Percentiles rank a stretch among this genome's conserved stretches.
Conservation (phyloP, 768 basidiomycete species). For the Panellus pusillus region DNA sequence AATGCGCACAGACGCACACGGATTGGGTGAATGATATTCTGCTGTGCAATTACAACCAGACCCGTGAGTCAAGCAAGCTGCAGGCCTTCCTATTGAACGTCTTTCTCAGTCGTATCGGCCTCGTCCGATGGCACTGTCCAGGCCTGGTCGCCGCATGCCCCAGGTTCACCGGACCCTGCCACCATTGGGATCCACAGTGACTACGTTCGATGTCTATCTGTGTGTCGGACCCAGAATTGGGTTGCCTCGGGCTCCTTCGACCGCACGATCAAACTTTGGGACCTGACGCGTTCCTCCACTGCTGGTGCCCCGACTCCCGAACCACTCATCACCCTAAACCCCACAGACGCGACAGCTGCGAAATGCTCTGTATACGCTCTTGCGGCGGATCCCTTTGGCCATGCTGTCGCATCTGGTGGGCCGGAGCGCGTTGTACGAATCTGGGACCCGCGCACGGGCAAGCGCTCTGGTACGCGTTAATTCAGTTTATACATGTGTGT, state of each 20-base stretch:
- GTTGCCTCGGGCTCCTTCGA: constrained; percentile 94
- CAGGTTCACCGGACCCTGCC: constrained; percentile 57
- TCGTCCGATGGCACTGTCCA: constrained; percentile 96
- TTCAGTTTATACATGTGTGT: not conserved
- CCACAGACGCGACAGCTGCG: constrained; percentile 63
- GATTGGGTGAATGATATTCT: constrained; percentile 98
- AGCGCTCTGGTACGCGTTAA: constrained; percentile 48
- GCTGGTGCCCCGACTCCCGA: constrained; percentile 31
- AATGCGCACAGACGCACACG: constrained; percentile 84
- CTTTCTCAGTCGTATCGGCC: constrained; percentile 72
- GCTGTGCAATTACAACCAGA: constrained; percentile 90
- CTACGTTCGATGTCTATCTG: constrained; percentile 79
- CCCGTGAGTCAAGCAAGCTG: constrained; percentile 44
- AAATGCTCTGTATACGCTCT: constrained; percentile 80
- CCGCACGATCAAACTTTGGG: constrained; percentile 93
- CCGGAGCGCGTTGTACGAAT: constrained; percentile 88
- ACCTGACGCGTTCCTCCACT: constrained; percentile 49
- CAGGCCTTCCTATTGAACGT: constrained; percentile 9
- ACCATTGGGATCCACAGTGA: constrained; percentile 77
- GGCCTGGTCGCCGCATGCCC: constrained; percentile 86
- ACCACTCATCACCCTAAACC: constrained; percentile 64
- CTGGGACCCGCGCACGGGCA: constrained; percentile 91
- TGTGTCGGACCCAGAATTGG: constrained; percentile 81
- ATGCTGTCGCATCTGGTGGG: constrained; percentile 82
- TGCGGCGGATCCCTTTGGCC: constrained; percentile 76